Conservation (phyloP, 2,329 filamentous ascomycete species). For the Elsinoe ampelina region DNA sequence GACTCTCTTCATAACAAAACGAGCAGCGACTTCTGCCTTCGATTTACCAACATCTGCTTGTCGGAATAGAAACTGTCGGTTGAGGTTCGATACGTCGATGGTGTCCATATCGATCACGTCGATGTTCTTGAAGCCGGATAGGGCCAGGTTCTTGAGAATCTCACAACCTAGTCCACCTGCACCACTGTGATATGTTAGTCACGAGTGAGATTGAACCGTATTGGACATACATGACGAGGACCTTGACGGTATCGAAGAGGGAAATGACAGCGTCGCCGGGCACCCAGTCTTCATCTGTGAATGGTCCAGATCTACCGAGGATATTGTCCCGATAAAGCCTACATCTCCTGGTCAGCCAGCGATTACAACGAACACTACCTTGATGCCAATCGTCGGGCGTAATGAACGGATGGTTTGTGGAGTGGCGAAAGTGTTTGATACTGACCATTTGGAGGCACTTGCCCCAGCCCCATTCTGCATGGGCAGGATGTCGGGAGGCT, state of each 20-base stretch:
- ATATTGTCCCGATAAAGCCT: conserved; percentile 61
- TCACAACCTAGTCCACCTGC: conserved; percentile 93
- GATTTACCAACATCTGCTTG: conserved; percentile 82
- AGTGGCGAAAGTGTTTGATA: neutral
- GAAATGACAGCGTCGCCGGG: conserved; percentile 44
- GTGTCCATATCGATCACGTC: conserved; percentile 99
- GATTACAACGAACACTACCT: neutral
- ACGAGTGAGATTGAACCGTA: neutral
- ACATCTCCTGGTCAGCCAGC: conserved; percentile 46
- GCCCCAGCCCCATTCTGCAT: neutral
- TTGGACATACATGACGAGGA: conserved; percentile 20
- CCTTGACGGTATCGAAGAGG: conserved; percentile 57
- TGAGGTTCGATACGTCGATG: conserved; percentile 96
- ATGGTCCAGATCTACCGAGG: conserved; percentile 67
- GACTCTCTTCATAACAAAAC: conserved; percentile 82
- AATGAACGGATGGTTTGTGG: neutral
- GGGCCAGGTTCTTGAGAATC: conserved; percentile 88
- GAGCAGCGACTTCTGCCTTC: conserved; percentile 87
- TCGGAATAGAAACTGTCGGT: conserved; percentile 94
- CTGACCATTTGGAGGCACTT: conserved; percentile 14
- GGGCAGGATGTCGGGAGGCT: conserved; percentile 1
- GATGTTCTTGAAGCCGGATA: conserved; percentile 93
- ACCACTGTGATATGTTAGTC: conserved; percentile 48
- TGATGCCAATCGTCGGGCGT: neutral
- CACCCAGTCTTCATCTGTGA: conserved; percentile 53